phyloP scores from a whole-genome alignment of 169 alveolate genomes.

The Plasmodium yoelii region DNA sequence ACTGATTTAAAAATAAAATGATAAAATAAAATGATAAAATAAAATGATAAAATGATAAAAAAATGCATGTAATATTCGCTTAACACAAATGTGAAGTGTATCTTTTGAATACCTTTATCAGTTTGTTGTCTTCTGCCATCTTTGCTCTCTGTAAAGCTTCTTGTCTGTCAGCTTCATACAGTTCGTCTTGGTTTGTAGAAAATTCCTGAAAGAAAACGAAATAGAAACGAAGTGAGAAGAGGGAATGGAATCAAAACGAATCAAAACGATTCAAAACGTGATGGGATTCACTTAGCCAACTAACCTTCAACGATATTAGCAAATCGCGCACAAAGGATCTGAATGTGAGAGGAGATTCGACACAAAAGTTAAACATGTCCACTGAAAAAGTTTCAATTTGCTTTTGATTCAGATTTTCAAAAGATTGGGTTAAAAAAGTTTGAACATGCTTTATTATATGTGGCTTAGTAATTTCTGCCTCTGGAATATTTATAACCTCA shows the following conservation, averaged over 20 bases:
- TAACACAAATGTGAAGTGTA: background rate
- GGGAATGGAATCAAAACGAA: background rate
- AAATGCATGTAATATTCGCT: too few relatives aligned
- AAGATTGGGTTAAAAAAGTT: conserved; percentile 77
- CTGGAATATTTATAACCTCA: conserved; percentile 79
- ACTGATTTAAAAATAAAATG: conserved; percentile 24
- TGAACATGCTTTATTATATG: conserved; percentile 81
- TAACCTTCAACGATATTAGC: conserved; percentile 78
- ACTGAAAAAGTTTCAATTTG: conserved; percentile 81
- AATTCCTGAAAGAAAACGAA: conserved; percentile 33
- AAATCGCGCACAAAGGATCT: conserved; percentile 77
- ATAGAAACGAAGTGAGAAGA: background rate
- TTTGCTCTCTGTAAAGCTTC: conserved; percentile 77
- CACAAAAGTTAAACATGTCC: conserved; percentile 81
- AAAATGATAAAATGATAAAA: too few relatives aligned
- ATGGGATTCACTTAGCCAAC: too few relatives aligned
- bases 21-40: too few relatives aligned
- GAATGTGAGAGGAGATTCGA: conserved; percentile 78
- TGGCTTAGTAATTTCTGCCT: conserved; percentile 77
- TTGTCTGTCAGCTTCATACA: conserved; percentile 76
- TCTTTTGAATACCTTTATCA: conserved; percentile 37
- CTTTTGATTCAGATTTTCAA: conserved; percentile 80
- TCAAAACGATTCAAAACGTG: too few relatives aligned
- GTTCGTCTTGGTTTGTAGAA: conserved; percentile 70
- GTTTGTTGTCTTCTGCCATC: conserved; percentile 70